These are phyloP conservation scores for Hypomontagnella submonticulosa DNA, from an alignment of 495 filamentous ascomycete species.

Conservation along the genomic window DNA sequence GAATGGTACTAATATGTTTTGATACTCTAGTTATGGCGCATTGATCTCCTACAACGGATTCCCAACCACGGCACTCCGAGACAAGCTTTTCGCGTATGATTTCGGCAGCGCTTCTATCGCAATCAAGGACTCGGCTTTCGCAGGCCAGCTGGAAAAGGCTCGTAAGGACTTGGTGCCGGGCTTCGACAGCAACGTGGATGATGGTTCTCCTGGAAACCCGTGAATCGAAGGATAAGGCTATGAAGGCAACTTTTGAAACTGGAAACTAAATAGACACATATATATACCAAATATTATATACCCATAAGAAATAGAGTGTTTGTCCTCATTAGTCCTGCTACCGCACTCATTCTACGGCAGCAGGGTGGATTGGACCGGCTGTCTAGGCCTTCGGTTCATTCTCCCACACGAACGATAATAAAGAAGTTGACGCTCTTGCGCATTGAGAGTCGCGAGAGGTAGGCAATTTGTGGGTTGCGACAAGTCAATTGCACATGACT, in stretches of 20 bases:
- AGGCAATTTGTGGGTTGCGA: conserved; percentile 65
- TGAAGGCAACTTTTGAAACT: no score
- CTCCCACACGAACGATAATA: conserved; percentile 69
- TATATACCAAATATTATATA: no score
- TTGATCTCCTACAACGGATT: conserved; percentile 55
- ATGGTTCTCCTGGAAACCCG: conserved; percentile 53
- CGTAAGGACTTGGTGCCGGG: conserved; percentile 45
- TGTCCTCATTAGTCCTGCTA: conserved; percentile 70
- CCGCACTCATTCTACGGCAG: conserved; percentile 61
- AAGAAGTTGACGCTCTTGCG: conserved; percentile 63
- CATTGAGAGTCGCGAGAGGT: conserved; percentile 63
- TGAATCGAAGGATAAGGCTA: conserved; percentile 4
- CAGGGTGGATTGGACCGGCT: conserved; percentile 72
- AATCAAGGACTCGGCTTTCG: conserved; percentile 52
- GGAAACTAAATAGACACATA: background rate
- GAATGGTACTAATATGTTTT: no score
- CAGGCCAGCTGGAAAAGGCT: conserved; percentile 45
- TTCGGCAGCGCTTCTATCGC: conserved; percentile 50
- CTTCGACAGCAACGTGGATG: conserved; percentile 53
- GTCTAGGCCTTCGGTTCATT: conserved; percentile 68
- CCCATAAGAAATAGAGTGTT: conserved; percentile 49
- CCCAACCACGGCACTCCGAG: conserved; percentile 43
- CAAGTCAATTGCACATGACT: conserved; percentile 7
- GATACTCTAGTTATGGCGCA: conserved; percentile 34
- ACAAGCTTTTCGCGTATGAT: conserved; percentile 42